Evolutionary conservation across 768 basidiomycete genomes (phyloP), one percentile per base, ranked within the genome.

Genomic region (Strobilomyces dryophilus): DNA sequence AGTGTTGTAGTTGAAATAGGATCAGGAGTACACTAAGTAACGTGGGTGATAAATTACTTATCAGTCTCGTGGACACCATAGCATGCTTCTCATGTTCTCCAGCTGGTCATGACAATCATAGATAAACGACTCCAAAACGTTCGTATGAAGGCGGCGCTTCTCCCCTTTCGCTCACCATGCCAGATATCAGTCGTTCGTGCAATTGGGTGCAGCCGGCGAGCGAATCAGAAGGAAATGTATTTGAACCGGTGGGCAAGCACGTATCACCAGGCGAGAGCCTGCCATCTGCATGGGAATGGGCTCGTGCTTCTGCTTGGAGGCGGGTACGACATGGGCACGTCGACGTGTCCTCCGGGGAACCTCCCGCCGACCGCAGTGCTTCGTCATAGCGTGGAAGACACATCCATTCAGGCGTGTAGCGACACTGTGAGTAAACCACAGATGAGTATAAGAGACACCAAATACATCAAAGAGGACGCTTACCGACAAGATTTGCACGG

Each of bases 401-500:
- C 53, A 79, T 83, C 82, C 83, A 88, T 55, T 91, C 84, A 0
- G 85, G 80, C 60, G 89, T 86, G 65, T 91, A 94, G 20, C 84
- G 83, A 67, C 89, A 92, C 87, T 90, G 59, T 10, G 40, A 20
- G 43, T 14, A 37, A 47, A 47, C 36, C 34, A 47, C 31, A 37
- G 6, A 26, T 51, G 20, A 40, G 27, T 18, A 44, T 27, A 47
- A 50, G 39, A 39, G 43, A 47, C 12, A n/a, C 11, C 18, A 26
- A 14, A 51, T 40, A 6, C 17, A 34, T 40, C 10, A 34, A 46
- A 46, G 20, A 49, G 15, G 32, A 12, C 18, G 75, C 87, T 74
- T 56, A 92, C 90, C 17, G 94, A 94, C 48, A 97, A 81, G 45
- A 98, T 83, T 51, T 90, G 85, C 35, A 97, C 78, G 0, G 93